Evolutionary conservation across 169 alveolate species (phyloP).

Genomic region (Plasmodium vinckei): DNA sequence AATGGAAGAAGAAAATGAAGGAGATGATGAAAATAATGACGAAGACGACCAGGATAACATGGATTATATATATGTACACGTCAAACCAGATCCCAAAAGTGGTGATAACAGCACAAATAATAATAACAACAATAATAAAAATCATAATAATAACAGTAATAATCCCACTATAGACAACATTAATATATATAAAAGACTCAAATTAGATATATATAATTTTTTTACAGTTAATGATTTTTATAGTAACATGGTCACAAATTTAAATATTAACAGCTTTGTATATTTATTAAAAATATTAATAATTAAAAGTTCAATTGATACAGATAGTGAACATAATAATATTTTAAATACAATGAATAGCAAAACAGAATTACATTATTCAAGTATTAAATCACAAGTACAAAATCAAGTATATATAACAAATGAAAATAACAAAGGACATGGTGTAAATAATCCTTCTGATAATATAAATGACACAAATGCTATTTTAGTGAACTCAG

Average conservation of each 20-base stretch:
- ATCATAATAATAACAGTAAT: conserved; percentile 46
- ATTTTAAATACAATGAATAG: not conserved
- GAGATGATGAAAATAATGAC: conserved; percentile 16
- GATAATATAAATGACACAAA: conserved; percentile 59
- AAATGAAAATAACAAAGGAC: conserved; percentile 18
- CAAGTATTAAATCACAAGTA: conserved; percentile 11
- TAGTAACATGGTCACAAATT: conserved; percentile 65
- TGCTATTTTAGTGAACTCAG: conserved; percentile 65
- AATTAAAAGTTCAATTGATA: conserved; percentile 34
- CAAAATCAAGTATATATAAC: conserved; percentile 14
- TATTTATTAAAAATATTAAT: conserved; percentile 64
- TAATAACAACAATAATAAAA: conserved; percentile 21
- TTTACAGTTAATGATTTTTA: conserved; percentile 74
- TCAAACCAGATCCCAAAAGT: not conserved
- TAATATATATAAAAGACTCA: conserved; percentile 64
- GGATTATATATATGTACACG: not conserved
- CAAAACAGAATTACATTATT: conserved; percentile 30
- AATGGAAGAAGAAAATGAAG: conserved; percentile 1
- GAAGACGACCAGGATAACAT: conserved; percentile 30
- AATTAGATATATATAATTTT: conserved; percentile 73
- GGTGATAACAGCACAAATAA: not conserved
- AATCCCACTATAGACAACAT: conserved; percentile 67
- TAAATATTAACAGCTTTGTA: conserved; percentile 63
- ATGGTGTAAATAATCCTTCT: not conserved
- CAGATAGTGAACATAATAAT: conserved; percentile 21